Percentiles rank a stretch among this genome's conserved stretches.
Conservation (phyloP, 257 asterid genomes). For the Buddleja alternifolia region DNA sequence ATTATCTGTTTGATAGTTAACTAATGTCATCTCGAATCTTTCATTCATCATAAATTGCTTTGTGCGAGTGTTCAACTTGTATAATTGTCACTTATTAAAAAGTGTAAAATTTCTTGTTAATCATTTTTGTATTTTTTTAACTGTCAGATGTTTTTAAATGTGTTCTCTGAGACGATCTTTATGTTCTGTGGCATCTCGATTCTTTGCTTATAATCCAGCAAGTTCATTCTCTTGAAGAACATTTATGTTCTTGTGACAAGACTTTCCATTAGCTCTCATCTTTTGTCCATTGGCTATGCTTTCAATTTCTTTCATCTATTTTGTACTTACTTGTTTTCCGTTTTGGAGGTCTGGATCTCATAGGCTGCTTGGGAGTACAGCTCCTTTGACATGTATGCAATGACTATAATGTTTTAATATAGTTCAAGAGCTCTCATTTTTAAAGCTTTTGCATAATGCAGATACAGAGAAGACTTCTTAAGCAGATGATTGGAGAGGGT, state of each 20-base stretch:
- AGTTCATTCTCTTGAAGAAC: too few species aligned
- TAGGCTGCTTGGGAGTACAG: conserved; percentile 9
- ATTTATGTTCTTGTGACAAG: too few species aligned
- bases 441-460: conserved; percentile 35
- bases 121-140: not conserved
- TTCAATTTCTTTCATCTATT: not conserved
- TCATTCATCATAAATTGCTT: not conserved
- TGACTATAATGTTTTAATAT: not conserved
- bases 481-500: conserved; percentile 30
- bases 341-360: conserved; percentile 6
- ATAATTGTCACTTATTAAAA: not conserved
- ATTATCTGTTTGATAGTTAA: not conserved
- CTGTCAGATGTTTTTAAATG: not conserved
- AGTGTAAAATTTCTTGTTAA: not conserved
- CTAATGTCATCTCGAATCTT: not conserved
- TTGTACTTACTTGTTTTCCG: not conserved
- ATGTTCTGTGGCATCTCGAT: not conserved
- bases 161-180: not conserved
- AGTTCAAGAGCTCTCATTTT: conserved; percentile 7
- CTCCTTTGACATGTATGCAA: not conserved
- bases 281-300: not conserved
- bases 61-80: not conserved
- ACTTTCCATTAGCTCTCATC: too few species aligned
- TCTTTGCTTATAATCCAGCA: not conserved
- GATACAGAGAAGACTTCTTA: conserved; percentile 60